Base-by-base conservation (phyloP, 2,329 filamentous ascomycete genomes). In the Arthrobotrys sphaeroides region DNA sequence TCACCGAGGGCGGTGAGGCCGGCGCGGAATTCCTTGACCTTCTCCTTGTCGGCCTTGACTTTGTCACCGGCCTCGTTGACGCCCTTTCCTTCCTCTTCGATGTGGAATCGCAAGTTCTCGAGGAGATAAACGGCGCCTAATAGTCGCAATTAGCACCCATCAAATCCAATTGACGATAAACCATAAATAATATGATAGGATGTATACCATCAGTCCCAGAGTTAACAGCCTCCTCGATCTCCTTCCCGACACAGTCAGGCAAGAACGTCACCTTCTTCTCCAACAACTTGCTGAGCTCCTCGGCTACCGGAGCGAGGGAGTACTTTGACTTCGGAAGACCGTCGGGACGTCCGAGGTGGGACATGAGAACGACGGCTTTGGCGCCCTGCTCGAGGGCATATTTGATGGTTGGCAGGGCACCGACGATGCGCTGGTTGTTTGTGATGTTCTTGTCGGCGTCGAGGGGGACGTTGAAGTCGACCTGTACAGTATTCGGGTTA, bases 401-500 rank as follows among this genome's bases (percentile, higher is more conserved):
- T 86, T 96, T 96, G 87, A 97, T 97, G 81, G 94, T 96, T 81
- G 93, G 93, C 78, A 97, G 86, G 81, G 95, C 95, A 82, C 95
- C 96, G 81, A 93, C 94, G 82, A 99, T 99, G 84, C 95, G 94
- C 87, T 99, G 95, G 85, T 90, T 93, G 89, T 99, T 99, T 84
- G 95, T 98, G 84, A 99, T 89, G 9, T 45, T 55, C n/a, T 51
- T 45, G 83, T 95, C 87, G 80, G 87, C 88, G 83, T 99, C 93
- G 82, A 99, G 93, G 78, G 95, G 95, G 70, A 99, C 96, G 85
- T 99, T 99, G 90, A 99, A 99, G 89, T 99, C 95, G 84, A 99
- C 94, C 94, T 74, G 64, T 22, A 31, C 26, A 4, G 7, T 16
- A 28, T 13, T 13, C 9, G 12, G 5, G 20, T 47, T 24, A 47